Base-by-base conservation (phyloP, 495 filamentous ascomycete species). In the Entonaema liquescens region DNA sequence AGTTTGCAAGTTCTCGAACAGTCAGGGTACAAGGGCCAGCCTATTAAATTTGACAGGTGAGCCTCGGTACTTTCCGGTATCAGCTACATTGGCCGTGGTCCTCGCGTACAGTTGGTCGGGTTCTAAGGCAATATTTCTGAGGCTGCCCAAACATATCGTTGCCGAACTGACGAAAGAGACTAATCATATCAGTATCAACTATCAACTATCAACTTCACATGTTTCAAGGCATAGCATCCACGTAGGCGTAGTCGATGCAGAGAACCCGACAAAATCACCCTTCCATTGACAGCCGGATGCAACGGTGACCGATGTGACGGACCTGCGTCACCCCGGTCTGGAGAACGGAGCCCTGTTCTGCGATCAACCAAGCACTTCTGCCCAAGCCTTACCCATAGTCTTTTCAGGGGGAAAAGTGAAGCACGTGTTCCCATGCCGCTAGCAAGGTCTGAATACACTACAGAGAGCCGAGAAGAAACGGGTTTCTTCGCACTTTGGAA, bases 201-300 rank as follows among this genome's bases (percentile, higher is more conserved):
- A n/a, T n/a, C n/a, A n/a, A n/a, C n/a, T n/a, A n/a, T n/a, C n/a
- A 23, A 63, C 42, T 69, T 73, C 70, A 73, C 70, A 69, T 66
- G 65, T 62, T 73, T 65, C 70, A 59, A 52, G 17, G 15, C 17
- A 56, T n/a, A 21, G 35, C 56, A 62, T 66, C 42, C n/a, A 28
- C 44, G 49, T 28, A 31, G 65, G 40, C 56, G 70, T 60, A 73
- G 47, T 65, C 55, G 49, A 63, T 33, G 61, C 29, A 52, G 29
- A 69, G 53, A 62, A 65, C 17, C 40, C 19, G 44, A 29, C 23
- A 73, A 59, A 66, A 61, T 59, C 23, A 69, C 65, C 65, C 57
- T 73, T 65, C 28, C 65, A 69, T 59, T 42, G 28, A 36, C 65
- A 65, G 52, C 65, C 60, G 65, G 53, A 73, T 73, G 70, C 52